Conservation (phyloP, 2,329 filamentous ascomycete species). For the Cercospora zeina region DNA sequence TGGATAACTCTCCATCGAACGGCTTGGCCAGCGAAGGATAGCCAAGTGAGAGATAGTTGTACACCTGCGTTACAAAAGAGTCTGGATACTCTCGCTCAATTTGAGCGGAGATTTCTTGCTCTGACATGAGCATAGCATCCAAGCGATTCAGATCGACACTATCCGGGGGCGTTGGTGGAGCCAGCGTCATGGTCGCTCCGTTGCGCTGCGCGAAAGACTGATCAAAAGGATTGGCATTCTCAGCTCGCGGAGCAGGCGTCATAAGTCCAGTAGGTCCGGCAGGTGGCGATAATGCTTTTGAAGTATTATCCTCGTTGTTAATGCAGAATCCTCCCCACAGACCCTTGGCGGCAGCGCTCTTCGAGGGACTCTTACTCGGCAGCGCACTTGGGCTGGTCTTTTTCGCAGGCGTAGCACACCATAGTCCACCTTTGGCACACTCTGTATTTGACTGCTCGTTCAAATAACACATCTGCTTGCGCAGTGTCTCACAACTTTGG, state of each 20-base stretch:
- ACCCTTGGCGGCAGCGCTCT: conserved; percentile 45
- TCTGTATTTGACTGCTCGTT: conserved; percentile 48
- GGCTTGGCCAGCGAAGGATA: conserved; percentile 81
- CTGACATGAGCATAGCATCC: conserved; percentile 46
- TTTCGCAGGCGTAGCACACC: conserved; percentile 44
- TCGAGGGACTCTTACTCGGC: conserved; percentile 21
- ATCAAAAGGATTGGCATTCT: conserved; percentile 45
- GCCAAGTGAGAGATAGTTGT: conserved; percentile 91
- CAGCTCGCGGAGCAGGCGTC: conserved; percentile 46
- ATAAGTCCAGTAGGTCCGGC: conserved; percentile 52
- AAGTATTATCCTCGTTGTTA: conserved; percentile 41
- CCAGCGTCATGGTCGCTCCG: conserved; percentile 25
- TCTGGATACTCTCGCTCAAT: conserved; percentile 72
- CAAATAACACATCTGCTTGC: conserved; percentile 52
- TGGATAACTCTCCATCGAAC: conserved; percentile 82
- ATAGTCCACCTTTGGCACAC: conserved; percentile 58
- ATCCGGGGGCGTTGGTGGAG: conserved; percentile 35
- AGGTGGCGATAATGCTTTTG: conserved; percentile 39
- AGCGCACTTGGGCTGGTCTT: conserved; percentile 14
- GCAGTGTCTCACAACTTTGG: conserved; percentile 57
- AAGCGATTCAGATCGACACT: conserved; percentile 36
- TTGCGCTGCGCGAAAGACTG: conserved; percentile 34
- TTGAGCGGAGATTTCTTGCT: conserved; percentile 44
- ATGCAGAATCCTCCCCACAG: conserved; percentile 76
- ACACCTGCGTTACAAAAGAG: conserved; percentile 88